phyloP scores from a whole-genome alignment of 495 filamentous ascomycete genomes.

The Saxispiralis lemnorum region DNA sequence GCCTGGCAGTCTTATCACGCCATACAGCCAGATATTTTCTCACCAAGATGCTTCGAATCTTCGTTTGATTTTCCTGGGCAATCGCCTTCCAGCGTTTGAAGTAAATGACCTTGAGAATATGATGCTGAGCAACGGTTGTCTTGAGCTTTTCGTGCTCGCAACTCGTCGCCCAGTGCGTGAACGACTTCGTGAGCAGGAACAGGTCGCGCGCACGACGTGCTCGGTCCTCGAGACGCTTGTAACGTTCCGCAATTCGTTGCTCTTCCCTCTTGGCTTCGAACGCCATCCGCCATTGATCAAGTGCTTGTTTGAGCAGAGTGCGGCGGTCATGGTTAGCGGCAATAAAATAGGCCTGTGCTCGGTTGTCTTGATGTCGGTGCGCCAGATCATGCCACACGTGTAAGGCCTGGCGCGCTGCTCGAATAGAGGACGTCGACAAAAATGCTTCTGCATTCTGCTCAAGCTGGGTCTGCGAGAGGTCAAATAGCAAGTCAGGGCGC shows the following conservation, averaged over 20 bases:
- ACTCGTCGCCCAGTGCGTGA: conserved; percentile 53
- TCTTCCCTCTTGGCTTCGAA: conserved; percentile 31
- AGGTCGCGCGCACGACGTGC: conserved; percentile 45
- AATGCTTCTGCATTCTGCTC: conserved; percentile 42
- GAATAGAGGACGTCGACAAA: conserved; percentile 33
- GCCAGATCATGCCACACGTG: conserved; percentile 35
- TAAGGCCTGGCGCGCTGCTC: conserved; percentile 31
- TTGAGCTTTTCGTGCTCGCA: conserved; percentile 40
- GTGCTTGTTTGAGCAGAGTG: conserved; percentile 35
- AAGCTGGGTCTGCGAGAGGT: conserved; percentile 38
- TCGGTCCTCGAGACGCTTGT: conserved; percentile 40
- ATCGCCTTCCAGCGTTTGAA: conserved; percentile 65
- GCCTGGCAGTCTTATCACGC: conserved; percentile 28
- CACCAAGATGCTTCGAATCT: conserved; percentile 43
- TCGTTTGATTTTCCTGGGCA: conserved; percentile 50
- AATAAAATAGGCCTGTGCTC: conserved; percentile 30
- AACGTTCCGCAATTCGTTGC: conserved; percentile 41
- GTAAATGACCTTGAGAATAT: conserved; percentile 51
- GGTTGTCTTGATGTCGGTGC: conserved; percentile 27
- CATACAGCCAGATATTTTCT: conserved; percentile 40
- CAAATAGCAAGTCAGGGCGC: conserved; percentile 26
- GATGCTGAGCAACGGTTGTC: conserved; percentile 43
- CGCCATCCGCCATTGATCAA: conserved; percentile 40
- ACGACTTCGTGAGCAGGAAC: conserved; percentile 51
- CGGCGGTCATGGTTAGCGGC: conserved; percentile 35